phyloP scores from a whole-genome alignment of 495 filamentous ascomycete genomes.

The Elasticomyces elasticus region DNA sequence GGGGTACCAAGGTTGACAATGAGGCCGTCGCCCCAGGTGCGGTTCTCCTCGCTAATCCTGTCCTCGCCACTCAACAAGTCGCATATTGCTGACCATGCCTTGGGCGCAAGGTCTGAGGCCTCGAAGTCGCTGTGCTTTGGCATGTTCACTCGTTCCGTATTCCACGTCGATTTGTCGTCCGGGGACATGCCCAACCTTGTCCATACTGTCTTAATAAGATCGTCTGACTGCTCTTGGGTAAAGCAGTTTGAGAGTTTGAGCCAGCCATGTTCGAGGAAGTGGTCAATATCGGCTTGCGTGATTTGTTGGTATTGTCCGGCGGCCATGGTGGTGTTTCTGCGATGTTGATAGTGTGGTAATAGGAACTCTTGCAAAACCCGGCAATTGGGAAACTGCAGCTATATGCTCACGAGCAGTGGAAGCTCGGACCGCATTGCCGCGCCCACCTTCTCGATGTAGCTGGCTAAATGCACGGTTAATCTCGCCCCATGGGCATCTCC shows the following conservation, averaged over 20 bases:
- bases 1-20: constrained; percentile 64
- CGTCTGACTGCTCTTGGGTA: constrained; percentile 48
- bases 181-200: constrained; percentile 57
- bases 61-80: constrained; percentile 60
- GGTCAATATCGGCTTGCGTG: constrained; percentile 50
- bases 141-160: constrained; percentile 53
- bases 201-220: constrained; percentile 53
- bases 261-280: constrained; percentile 59
- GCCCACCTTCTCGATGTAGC: not conserved
- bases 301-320: constrained; percentile 29
- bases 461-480: constrained; percentile 1
- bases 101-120: constrained; percentile 51
- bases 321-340: not conserved
- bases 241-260: constrained; percentile 53
- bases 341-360: not conserved
- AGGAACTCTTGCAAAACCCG: not conserved
- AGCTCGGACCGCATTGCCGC: not conserved
- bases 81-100: constrained; percentile 60
- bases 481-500: not conserved
- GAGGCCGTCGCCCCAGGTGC: constrained; percentile 55
- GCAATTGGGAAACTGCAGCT: not conserved
- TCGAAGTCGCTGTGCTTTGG: constrained; percentile 46
- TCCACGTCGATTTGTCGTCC: constrained; percentile 60
- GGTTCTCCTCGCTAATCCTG: constrained; percentile 41
- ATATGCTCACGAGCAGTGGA: not conserved